phyloP scores from a whole-genome alignment of 306 rosid species.

The Trifolium subterraneum region DNA sequence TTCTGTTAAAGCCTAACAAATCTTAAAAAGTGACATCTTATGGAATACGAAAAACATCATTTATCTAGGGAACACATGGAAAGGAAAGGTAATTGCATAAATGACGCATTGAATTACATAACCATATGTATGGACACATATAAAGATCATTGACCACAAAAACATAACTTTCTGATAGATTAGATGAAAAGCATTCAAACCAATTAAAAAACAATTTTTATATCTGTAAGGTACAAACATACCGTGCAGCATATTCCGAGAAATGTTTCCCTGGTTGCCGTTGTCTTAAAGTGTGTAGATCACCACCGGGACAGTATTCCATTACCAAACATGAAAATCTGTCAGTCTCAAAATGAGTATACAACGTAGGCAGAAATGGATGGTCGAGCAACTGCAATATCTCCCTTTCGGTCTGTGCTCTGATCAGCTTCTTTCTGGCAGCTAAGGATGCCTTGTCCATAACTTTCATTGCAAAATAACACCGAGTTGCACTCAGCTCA shows the following conservation, averaged over 20 bases:
- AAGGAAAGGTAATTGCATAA: too few species aligned
- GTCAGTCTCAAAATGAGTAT: conserved; percentile 93
- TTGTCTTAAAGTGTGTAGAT: conserved; percentile 89
- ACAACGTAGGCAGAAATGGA: conserved; percentile 90
- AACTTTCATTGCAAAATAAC: conserved; percentile 93
- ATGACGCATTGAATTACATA: background rate
- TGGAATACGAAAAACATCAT: background rate
- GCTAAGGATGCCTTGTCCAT: conserved; percentile 97
- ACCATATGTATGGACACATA: conserved; percentile 6
- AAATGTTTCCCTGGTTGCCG: conserved; percentile 95
- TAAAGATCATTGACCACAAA: conserved; percentile 18
- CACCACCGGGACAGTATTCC: conserved; percentile 98
- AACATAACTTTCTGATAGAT: background rate
- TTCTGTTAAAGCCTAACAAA: background rate
- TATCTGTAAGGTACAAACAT: conserved; percentile 38
- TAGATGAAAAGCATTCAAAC: conserved; percentile 16
- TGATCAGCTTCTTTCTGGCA: conserved; percentile 81
- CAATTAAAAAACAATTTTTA: conserved; percentile 7
- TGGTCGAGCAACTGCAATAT: conserved; percentile 92
- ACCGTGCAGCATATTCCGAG: conserved; percentile 97
- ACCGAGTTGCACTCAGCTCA: conserved; percentile 89
- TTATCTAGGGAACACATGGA: background rate
- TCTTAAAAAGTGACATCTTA: background rate
- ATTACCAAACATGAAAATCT: conserved; percentile 91
- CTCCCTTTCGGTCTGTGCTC: conserved; percentile 98